phyloP scores from a whole-genome alignment of 2,329 filamentous ascomycete species.

The Colletotrichum musicola region DNA sequence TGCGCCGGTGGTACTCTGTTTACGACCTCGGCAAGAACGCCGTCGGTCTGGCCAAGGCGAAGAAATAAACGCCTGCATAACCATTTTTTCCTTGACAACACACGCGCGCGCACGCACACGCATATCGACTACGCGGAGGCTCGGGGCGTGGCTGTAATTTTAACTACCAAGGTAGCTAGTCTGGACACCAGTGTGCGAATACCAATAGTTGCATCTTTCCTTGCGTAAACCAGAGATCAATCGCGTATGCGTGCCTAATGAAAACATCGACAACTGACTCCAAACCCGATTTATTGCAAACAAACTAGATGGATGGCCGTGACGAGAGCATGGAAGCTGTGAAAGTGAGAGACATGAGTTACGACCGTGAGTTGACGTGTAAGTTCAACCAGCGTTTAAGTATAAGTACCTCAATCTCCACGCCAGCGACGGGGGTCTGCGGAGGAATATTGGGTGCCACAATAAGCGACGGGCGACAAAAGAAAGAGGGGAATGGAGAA shows the following conservation, averaged over 20 bases:
- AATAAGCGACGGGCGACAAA: too few species aligned
- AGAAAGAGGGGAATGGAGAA: too few species aligned
- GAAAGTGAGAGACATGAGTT: too few species aligned
- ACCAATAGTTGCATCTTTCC: constrained; percentile 32
- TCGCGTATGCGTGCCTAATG: not conserved
- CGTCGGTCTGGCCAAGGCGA: constrained; percentile 90
- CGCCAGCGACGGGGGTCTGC: too few species aligned
- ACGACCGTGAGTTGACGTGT: too few species aligned
- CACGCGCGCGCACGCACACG: not conserved
- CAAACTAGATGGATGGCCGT: too few species aligned
- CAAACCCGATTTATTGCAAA: too few species aligned
- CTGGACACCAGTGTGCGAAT: constrained; percentile 37
- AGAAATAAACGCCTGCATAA: constrained; percentile 54
- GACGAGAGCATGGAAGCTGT: too few species aligned
- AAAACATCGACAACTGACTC: too few species aligned
- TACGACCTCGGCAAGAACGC: constrained; percentile 93
- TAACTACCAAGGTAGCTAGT: constrained; percentile 34
- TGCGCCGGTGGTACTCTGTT: constrained; percentile 92
- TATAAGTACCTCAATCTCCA: too few species aligned
- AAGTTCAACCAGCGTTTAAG: too few species aligned
- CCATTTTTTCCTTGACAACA: constrained; percentile 21
- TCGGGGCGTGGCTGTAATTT: constrained; percentile 32
- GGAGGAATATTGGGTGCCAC: too few species aligned
- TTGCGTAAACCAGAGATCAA: not conserved
- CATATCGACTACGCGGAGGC: constrained; percentile 1